Conservation (phyloP, 2,329 filamentous ascomycete genomes). For the Fusarium pseudonygamai region DNA sequence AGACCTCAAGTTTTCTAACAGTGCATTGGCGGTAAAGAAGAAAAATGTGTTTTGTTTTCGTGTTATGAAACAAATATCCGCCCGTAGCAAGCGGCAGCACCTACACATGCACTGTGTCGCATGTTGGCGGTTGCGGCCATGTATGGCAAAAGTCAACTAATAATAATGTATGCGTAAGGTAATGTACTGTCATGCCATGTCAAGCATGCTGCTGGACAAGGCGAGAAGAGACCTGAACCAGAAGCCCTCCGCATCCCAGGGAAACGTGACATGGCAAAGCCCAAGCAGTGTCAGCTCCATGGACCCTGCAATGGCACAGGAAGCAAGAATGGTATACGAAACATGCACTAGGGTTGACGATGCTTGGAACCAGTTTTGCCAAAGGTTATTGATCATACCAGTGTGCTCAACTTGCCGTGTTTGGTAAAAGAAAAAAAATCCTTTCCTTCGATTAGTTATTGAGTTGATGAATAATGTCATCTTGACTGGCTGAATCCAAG, state of each 20-base stretch:
- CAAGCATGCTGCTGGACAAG: not conserved
- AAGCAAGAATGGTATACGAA: constrained; percentile 31
- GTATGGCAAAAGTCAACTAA: not conserved
- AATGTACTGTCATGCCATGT: not conserved
- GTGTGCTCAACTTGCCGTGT: not conserved
- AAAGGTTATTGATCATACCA: not conserved
- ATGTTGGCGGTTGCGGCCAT: constrained; percentile 5
- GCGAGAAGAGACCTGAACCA: constrained; percentile 3
- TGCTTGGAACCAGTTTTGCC: not conserved
- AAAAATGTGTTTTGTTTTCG: constrained; percentile 19
- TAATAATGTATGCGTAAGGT: not conserved
- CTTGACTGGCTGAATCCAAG: not conserved
- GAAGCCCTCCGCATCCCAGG: constrained; percentile 7
- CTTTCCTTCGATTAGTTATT: constrained; percentile 1
- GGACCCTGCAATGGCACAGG: constrained; percentile 10
- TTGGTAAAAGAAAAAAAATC: not conserved
- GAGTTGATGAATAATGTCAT: not conserved
- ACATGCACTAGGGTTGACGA: constrained; percentile 6
- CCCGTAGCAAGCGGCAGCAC: constrained; percentile 18
- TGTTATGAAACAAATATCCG: constrained; percentile 17
- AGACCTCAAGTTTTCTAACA: constrained; percentile 2
- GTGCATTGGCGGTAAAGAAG: constrained; percentile 18
- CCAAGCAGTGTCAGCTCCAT: constrained; percentile 10
- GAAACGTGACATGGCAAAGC: not conserved
- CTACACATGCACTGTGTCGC: constrained; percentile 1